Percentiles rank a stretch among this genome's conserved stretches.
Evolutionary conservation across 768 basidiomycete genomes (phyloP).

Genomic region (Boletus tomentosulus): DNA sequence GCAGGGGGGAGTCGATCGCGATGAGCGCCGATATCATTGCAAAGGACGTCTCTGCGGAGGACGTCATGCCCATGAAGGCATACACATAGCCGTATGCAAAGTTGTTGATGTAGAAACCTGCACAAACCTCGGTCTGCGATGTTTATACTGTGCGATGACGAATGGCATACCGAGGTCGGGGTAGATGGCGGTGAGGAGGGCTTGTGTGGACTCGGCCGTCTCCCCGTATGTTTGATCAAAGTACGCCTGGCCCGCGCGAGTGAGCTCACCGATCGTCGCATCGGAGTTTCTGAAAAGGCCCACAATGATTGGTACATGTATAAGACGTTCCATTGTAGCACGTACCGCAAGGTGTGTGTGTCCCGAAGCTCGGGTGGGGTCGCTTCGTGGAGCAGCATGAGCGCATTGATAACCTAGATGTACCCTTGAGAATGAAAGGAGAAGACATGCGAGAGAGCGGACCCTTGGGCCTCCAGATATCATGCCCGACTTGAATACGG

Average conservation of each 20-base stretch:
- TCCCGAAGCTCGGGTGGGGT: constrained; percentile 53
- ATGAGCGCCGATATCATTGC: constrained; percentile 59
- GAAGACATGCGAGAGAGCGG: neutral
- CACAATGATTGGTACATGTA: neutral
- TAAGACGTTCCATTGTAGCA: neutral
- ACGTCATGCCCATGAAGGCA: constrained; percentile 42
- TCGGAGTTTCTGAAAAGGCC: constrained; percentile 36
- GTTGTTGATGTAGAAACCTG: constrained; percentile 52
- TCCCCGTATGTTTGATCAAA: constrained; percentile 55
- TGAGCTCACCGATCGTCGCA: constrained; percentile 41
- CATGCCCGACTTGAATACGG: constrained; percentile 57
- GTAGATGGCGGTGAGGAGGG: constrained; percentile 46
- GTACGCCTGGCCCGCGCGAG: constrained; percentile 37
- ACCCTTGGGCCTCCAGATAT: constrained; percentile 58
- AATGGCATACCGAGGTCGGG: constrained; percentile 56
- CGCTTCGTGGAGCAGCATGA: constrained; percentile 46
- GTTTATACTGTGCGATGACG: neutral
- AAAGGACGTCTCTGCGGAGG: constrained; percentile 54
- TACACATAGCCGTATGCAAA: constrained; percentile 59
- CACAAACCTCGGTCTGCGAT: neutral
- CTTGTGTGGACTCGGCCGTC: constrained; percentile 45
- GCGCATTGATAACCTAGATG: constrained; percentile 48
- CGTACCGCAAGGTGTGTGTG: constrained; percentile 43
- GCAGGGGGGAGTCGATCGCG: constrained; percentile 56
- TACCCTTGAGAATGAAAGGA: neutral